Evolutionary conservation across 768 basidiomycete species (phyloP).

Genomic region (Megacollybia marginata): DNA sequence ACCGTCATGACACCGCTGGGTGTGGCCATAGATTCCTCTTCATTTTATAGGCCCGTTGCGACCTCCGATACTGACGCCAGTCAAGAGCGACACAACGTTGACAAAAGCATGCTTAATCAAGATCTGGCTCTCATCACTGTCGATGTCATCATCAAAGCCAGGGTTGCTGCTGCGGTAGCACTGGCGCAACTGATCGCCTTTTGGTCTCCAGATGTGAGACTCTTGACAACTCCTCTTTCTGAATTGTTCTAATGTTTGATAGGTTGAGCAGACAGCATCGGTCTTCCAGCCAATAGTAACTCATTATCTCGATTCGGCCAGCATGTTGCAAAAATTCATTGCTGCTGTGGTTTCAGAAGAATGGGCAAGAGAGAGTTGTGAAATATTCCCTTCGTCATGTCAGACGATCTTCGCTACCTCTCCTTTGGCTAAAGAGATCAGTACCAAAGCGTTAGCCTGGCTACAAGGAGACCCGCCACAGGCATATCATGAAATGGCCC

Average conservation of each 20-base stretch:
- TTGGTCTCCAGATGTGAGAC: constrained; percentile 58
- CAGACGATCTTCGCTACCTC: constrained; percentile 47
- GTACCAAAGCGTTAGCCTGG: constrained; percentile 57
- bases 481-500: constrained; percentile 88
- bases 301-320: constrained; percentile 79
- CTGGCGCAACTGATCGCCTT: constrained; percentile 60
- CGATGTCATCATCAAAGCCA: constrained; percentile 72
- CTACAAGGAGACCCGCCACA: constrained; percentile 70
- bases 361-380: constrained; percentile 67
- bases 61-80: constrained; percentile 36
- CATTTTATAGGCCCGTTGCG: constrained; percentile 62
- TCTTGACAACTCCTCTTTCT: background rate
- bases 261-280: constrained; percentile 42
- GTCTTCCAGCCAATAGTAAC: constrained; percentile 68
- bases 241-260: background rate
- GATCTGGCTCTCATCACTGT: constrained; percentile 76
- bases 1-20: constrained; percentile 89
- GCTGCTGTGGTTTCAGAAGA: constrained; percentile 84
- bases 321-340: constrained; percentile 87
- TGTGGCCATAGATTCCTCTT: constrained; percentile 57
- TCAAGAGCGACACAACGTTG: constrained; percentile 82
- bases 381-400: constrained; percentile 16
- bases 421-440: constrained; percentile 58
- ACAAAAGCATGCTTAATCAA: constrained; percentile 91
- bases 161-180: constrained; percentile 72